Conservation (phyloP, 2,329 filamentous ascomycete genomes). For the Pseudogymnoascus sp. region DNA sequence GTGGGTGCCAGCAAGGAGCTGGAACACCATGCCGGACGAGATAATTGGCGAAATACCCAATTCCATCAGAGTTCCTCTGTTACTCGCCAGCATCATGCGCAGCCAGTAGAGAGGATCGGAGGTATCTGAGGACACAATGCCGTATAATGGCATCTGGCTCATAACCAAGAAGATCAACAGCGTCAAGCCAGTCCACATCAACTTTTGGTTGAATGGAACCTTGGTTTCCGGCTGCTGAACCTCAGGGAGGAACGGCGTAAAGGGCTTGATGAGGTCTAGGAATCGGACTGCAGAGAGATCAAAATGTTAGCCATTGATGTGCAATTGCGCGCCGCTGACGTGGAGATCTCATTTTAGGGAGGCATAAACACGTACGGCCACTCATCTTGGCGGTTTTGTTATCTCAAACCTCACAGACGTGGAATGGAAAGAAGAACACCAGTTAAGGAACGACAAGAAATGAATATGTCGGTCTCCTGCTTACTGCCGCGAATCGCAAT, state of each 20-base stretch:
- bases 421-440: constrained; percentile 26
- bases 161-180: constrained; percentile 99
- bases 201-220: constrained; percentile 96
- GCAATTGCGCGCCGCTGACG: constrained; percentile 6
- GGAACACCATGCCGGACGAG: constrained; percentile 99
- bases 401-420: constrained; percentile 31
- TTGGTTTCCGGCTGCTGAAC: constrained; percentile 98
- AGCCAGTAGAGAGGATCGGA: constrained; percentile 99
- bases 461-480: constrained; percentile 10
- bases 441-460: constrained; percentile 23
- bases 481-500: constrained; percentile 14
- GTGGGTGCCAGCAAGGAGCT: constrained; percentile 98
- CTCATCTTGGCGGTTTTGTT: constrained; percentile 36
- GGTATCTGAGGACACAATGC: constrained; percentile 97
- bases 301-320: constrained; percentile 23
- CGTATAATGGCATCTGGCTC: constrained; percentile 99
- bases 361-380: constrained; percentile 32
- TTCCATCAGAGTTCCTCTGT: constrained; percentile 93
- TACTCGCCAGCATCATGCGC: constrained; percentile 99
- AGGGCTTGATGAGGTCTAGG: constrained; percentile 99
- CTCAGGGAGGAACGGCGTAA: constrained; percentile 98
- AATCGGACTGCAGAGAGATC: constrained; percentile 68
- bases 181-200: constrained; percentile 92
- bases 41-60: constrained; percentile 98
- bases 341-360: constrained; percentile 15